These are phyloP conservation scores for Zygnema circumcarinatum DNA, from an alignment of 139 green algal species.

Conservation along the genomic window DNA sequence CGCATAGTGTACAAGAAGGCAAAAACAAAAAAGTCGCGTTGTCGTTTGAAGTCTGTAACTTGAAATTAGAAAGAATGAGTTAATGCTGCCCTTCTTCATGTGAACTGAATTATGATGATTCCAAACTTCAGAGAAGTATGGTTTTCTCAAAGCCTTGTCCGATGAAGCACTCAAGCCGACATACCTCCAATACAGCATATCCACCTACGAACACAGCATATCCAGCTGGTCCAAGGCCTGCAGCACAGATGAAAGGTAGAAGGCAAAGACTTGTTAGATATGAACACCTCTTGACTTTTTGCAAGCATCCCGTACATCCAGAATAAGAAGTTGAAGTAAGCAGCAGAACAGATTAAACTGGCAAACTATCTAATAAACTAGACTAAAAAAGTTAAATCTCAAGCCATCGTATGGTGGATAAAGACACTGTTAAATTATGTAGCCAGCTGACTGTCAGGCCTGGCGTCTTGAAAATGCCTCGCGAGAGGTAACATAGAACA, in stretches of 20 bases:
- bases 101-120: slow-evolving; percentile 2
- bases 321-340: no score
- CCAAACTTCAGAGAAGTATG: not conserved
- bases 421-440: no score
- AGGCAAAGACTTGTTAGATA: not conserved
- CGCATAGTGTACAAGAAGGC: not conserved
- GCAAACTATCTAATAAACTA: no score
- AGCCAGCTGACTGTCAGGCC: no score
- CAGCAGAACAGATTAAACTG: no score
- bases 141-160: not conserved
- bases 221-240: slow-evolving; percentile 27
- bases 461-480: no score
- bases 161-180: not conserved
- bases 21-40: not conserved
- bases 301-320: no score
- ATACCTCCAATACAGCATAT: slow-evolving; percentile 52
- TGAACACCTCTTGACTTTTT: no score
- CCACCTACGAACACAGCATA: slow-evolving; percentile 47
- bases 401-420: no score
- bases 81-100: no score
- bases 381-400: no score
- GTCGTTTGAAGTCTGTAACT: not conserved
- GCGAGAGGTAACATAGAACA: no score
- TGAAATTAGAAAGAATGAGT: not conserved
- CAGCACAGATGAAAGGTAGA: not conserved